These are phyloP conservation scores for Pythium periplocum DNA, from an alignment of 352 stramenopile genomes.

Conservation along the genomic window DNA sequence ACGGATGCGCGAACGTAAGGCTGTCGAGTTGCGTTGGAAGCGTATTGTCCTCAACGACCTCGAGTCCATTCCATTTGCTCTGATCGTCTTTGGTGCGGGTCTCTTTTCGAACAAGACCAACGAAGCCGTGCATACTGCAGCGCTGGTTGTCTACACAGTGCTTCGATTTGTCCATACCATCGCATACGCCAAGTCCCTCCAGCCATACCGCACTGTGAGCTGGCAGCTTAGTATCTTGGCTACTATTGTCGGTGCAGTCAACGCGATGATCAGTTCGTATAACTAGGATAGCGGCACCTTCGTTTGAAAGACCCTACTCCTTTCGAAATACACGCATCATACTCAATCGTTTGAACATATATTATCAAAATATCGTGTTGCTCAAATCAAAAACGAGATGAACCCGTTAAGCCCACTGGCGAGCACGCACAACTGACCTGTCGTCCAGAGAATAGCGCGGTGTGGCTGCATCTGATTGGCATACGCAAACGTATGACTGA, in stretches of 20 bases:
- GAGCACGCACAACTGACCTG: constrained; percentile 32
- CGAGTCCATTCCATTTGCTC: constrained; percentile 36
- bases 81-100: constrained; percentile 24
- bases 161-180: constrained; percentile 11
- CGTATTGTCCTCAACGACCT: constrained; percentile 46
- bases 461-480: constrained; percentile 29
- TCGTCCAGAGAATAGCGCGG: constrained; percentile 24
- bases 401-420: constrained; percentile 30
- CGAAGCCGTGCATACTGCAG: constrained; percentile 20
- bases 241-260: constrained; percentile 10
- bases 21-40: constrained; percentile 37
- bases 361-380: too few relatives aligned
- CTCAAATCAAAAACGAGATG: constrained; percentile 24
- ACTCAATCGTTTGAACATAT: too few relatives aligned
- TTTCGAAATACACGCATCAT: too few relatives aligned
- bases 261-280: constrained; percentile 2
- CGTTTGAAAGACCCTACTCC: too few relatives aligned
- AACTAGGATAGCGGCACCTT: too few relatives aligned
- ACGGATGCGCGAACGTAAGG: constrained; percentile 19
- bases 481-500: constrained; percentile 32
- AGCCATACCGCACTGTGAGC: not conserved
- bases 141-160: constrained; percentile 19
- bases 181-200: constrained; percentile 10
- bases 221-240: constrained; percentile 10
- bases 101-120: constrained; percentile 25